These are phyloP conservation scores for Penicillium palitans DNA, from an alignment of 2,329 filamentous ascomycete genomes.

Conservation along the genomic window DNA sequence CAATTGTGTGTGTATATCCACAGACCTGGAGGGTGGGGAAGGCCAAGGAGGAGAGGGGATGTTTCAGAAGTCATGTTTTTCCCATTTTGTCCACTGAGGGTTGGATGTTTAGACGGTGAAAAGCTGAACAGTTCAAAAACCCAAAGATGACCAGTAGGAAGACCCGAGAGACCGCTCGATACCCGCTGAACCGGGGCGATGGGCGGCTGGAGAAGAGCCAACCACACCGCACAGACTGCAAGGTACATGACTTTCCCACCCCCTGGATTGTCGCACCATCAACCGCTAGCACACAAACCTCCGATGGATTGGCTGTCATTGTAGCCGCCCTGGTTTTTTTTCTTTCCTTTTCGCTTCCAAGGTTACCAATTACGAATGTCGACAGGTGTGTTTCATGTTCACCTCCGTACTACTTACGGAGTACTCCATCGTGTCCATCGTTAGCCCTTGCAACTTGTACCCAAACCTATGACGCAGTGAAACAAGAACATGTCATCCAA, in stretches of 20 bases:
- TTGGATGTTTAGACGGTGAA: neutral
- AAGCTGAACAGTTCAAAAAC: neutral
- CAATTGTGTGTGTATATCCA: slow-evolving; percentile 1
- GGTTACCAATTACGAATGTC: slow-evolving; percentile 14
- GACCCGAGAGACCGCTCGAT: slow-evolving; percentile 9
- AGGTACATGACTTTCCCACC: slow-evolving; percentile 12
- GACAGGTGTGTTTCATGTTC: neutral
- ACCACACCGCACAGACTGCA: slow-evolving; percentile 19
- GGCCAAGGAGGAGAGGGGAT: slow-evolving; percentile 16
- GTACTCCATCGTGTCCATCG: neutral
- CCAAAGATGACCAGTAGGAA: slow-evolving; percentile 17
- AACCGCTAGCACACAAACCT: slow-evolving; percentile 9
- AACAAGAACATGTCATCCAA: neutral
- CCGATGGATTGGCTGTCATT: slow-evolving; percentile 18
- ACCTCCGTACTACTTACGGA: neutral
- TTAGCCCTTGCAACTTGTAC: slow-evolving; percentile 15
- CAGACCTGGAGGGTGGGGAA: slow-evolving; percentile 9
- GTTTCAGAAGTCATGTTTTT: slow-evolving; percentile 16
- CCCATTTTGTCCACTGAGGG: neutral
- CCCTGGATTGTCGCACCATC: slow-evolving; percentile 25
- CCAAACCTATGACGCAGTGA: slow-evolving; percentile 13
- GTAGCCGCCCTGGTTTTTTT: slow-evolving; percentile 1
- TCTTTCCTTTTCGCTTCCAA: slow-evolving; percentile 13
- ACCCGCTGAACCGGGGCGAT: slow-evolving; percentile 16
- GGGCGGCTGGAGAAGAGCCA: slow-evolving; percentile 22